Evolutionary conservation across 306 rosid genomes (phyloP).

Genomic region (Corylus heterophylla): DNA sequence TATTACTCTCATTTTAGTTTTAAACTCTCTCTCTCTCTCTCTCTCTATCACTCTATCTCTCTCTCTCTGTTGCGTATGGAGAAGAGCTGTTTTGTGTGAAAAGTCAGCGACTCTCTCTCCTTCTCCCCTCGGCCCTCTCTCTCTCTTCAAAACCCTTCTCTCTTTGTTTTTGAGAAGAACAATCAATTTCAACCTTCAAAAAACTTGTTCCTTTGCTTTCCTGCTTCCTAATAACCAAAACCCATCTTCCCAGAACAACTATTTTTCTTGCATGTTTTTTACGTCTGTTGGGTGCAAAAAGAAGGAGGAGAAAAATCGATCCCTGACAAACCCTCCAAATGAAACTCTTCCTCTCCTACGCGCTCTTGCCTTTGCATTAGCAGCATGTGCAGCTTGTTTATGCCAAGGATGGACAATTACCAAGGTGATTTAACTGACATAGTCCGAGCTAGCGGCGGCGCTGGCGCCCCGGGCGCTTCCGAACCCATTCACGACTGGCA

Average conservation of each 20-base stretch:
- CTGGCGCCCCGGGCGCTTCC: constrained; percentile 11
- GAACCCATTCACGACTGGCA: constrained; percentile 24
- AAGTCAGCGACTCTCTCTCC: constrained; percentile 81
- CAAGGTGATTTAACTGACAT: constrained; percentile 92
- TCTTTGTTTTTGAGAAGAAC: constrained; percentile 38
- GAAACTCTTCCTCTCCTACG: background rate
- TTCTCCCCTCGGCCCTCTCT: constrained; percentile 18
- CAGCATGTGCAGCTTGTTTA: constrained; percentile 57
- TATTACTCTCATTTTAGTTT: constrained; percentile 14
- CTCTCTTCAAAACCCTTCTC: constrained; percentile 33
- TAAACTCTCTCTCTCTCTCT: constrained; percentile 11
- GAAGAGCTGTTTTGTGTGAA: constrained; percentile 60
- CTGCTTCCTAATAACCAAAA: constrained; percentile 35
- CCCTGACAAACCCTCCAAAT: background rate
- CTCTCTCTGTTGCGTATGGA: constrained; percentile 52
- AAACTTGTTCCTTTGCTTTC: constrained; percentile 35
- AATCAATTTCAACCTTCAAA: constrained; percentile 40
- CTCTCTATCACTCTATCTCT: constrained; percentile 13
- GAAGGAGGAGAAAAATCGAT: background rate
- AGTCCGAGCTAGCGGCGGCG: constrained; percentile 47
- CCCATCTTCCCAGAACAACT: constrained; percentile 24
- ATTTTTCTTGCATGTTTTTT: constrained; percentile 12
- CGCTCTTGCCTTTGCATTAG: background rate
- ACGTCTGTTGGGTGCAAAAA: constrained; percentile 17
- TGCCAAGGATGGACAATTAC: constrained; percentile 59